Conservation (phyloP, 345 rosid species). For the Gossypium herbaceum region DNA sequence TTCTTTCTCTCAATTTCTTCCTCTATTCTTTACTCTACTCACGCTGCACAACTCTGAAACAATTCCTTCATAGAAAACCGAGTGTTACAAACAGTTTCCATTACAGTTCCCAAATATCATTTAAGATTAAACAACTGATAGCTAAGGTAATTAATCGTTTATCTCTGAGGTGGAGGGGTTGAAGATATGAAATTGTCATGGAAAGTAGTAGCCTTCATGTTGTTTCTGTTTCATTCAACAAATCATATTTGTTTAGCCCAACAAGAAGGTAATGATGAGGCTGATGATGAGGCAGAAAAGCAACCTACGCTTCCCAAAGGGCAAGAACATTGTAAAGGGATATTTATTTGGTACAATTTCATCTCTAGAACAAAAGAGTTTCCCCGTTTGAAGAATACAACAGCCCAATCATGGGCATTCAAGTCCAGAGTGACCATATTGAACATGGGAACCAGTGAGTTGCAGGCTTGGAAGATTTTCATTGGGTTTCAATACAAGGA, state of each 20-base stretch:
- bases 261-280: not conserved
- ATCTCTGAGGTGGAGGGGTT: not conserved
- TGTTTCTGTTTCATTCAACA: slow-evolving; percentile 4
- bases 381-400: slow-evolving; percentile 32
- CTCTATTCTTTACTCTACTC: not conserved
- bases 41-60: too few relatives aligned
- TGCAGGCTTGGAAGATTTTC: slow-evolving; percentile 45
- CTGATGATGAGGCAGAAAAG: not conserved
- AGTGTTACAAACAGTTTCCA: slow-evolving; percentile 3
- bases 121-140: not conserved
- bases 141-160: not conserved
- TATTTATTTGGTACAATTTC: slow-evolving; percentile 32
- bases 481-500: slow-evolving; percentile 43
- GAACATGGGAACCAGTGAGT: slow-evolving; percentile 41
- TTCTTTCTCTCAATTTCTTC: not conserved
- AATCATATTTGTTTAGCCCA: slow-evolving; percentile 11
- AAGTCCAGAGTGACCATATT: slow-evolving; percentile 28
- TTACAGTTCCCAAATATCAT: not conserved
- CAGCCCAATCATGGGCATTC: slow-evolving; percentile 51
- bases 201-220: slow-evolving; percentile 6
- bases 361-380: slow-evolving; percentile 24
- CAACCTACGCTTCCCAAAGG: slow-evolving; percentile 30
- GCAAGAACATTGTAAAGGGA: slow-evolving; percentile 28
- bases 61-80: not conserved
- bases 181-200: slow-evolving; percentile 23